Base-by-base conservation (phyloP, 176 grass and related monocot species). In the Oropetium thomaeum region DNA sequence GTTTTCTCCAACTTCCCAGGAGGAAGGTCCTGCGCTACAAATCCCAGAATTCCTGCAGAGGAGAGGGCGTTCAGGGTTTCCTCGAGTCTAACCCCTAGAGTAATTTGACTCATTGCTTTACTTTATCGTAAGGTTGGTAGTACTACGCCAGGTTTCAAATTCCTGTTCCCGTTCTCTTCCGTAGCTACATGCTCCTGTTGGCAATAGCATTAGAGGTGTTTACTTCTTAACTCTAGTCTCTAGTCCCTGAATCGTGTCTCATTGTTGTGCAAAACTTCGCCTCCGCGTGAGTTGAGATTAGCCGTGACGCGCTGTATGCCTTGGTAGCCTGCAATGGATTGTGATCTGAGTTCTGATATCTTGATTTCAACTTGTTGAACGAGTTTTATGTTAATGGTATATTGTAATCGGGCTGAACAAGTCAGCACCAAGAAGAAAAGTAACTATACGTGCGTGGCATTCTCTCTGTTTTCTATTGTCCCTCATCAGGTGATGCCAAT, bases 31-130 rank as follows among this genome's bases (percentile, higher is more conserved):
- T 45, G 69, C 43, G 8, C 48, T 96, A 14, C 83, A 96, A 63
- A 87, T 96, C 27, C 92, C 89, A 8, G 89, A 96, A 72, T 96
- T 96, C 34, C 74, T 96, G 8, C 87, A 87, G 67, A 79, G 82
- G 68, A 92, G 82, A 88, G 88, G 86, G 32, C 89, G 83, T 10
- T 60, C 86, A 52, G 88, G 92, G 54, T 92, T 84, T 87, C 81
- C 83, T 4, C 70, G 85, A 67, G 48, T 23, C 57, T 86, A 20
- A 81, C 23, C 6, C 20, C 16, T 20, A 39, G 2, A 58, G n/a
- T 35, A 77, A 29, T 47, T 38, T 76, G 66, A 45, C 47, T 62
- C 5, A 43, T 29, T 42, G 32, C 39, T 58, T 59, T 58, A 65
- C 12, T 67, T 55, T 71, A 20, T 19, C 39, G 29, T 22, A 23